Evolutionary conservation across 164 flowering plant species (phyloP).

Genomic region (Pachysandra terminalis): DNA sequence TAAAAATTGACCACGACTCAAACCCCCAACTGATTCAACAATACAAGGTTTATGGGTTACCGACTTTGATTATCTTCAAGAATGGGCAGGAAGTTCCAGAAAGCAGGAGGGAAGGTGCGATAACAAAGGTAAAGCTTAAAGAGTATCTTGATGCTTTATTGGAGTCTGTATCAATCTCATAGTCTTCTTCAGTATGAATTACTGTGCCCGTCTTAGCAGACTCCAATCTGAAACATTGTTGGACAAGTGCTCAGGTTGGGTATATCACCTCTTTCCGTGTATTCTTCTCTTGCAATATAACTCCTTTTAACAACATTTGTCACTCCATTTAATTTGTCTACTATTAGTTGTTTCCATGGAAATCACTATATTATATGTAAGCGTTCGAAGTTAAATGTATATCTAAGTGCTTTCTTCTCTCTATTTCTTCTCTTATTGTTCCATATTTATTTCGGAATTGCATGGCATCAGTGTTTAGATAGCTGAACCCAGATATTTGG

Average conservation of each 20-base stretch:
- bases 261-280: not conserved
- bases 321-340: not conserved
- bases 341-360: not conserved
- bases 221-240: not conserved
- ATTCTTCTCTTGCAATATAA: not conserved
- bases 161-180: slow-evolving; percentile 40
- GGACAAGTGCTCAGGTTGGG: not conserved
- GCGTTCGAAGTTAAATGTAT: not conserved
- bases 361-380: not conserved
- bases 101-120: slow-evolving; percentile 87
- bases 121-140: slow-evolving; percentile 68
- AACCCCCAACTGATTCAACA: slow-evolving; percentile 66
- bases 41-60: slow-evolving; percentile 83
- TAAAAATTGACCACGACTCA: slow-evolving; percentile 77
- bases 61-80: slow-evolving; percentile 67
- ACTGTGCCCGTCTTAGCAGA: not conserved
- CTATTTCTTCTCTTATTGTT: no score
- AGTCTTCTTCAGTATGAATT: not conserved
- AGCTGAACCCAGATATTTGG: no score
- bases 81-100: slow-evolving; percentile 71
- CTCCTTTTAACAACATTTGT: not conserved
- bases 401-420: not conserved
- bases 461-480: no score
- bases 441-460: no score
- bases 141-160: slow-evolving; percentile 59